A percentile compares a stretch with the other conserved stretches of the same genome.
Conservation (phyloP, 2,329 filamentous ascomycete species). For the Beauveria varroae region DNA sequence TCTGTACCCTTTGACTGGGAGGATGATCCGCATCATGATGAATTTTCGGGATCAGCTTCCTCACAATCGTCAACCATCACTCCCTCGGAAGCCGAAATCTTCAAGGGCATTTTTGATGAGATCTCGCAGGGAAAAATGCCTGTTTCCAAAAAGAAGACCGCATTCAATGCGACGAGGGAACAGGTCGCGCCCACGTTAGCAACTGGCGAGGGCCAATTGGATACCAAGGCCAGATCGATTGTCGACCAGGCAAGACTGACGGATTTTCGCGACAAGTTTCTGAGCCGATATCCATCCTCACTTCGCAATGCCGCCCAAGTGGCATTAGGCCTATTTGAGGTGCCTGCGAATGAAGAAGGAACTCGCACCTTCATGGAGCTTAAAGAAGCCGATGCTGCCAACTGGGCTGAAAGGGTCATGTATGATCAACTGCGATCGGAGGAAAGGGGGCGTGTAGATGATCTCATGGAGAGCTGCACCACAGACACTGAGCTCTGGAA, state of each 20-base stretch:
- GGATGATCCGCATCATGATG: constrained; percentile 17
- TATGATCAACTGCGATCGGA: constrained; percentile 31
- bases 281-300: constrained; percentile 31
- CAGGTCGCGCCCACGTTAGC: background rate
- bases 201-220: background rate
- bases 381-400: constrained; percentile 23
- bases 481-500: constrained; percentile 62
- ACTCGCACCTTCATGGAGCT: constrained; percentile 20
- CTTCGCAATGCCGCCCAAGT: constrained; percentile 32
- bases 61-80: constrained; percentile 45
- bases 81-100: constrained; percentile 48
- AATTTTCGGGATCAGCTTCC: constrained; percentile 15
- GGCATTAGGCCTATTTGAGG: constrained; percentile 31
- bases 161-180: background rate
- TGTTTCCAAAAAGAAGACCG: constrained; percentile 17
- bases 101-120: constrained; percentile 47
- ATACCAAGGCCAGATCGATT: constrained; percentile 20
- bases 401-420: constrained; percentile 25
- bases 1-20: constrained; percentile 48
- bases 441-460: constrained; percentile 46
- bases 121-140: constrained; percentile 30
- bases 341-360: constrained; percentile 21
- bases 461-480: constrained; percentile 43
- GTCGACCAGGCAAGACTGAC: constrained; percentile 26
- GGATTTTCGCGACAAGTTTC: constrained; percentile 27